Percentiles rank a stretch among this genome's conserved stretches.
These are phyloP conservation scores for Linum usitatissimum DNA, from an alignment of 345 rosid genomes.

Conservation along the genomic window DNA sequence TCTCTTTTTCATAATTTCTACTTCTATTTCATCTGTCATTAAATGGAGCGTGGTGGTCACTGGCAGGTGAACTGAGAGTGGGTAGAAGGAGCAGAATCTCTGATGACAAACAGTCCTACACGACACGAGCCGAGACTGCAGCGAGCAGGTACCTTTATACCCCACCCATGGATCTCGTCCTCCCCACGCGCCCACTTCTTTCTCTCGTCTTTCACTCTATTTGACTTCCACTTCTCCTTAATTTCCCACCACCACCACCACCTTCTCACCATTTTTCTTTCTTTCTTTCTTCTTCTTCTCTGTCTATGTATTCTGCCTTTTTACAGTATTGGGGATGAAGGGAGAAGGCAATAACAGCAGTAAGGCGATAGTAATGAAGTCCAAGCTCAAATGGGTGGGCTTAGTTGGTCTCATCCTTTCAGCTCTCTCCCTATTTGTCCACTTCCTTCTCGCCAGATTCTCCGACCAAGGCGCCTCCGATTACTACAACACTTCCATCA, in stretches of 20 bases:
- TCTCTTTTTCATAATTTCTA: too few species aligned
- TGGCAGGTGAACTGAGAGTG: too few species aligned
- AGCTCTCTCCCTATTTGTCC: constrained; percentile 56
- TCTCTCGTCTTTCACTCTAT: not conserved
- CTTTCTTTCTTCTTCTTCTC: constrained; percentile 1
- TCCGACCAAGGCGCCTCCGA: constrained; percentile 57
- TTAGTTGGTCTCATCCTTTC: constrained; percentile 68
- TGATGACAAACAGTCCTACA: not conserved
- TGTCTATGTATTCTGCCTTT: constrained; percentile 2
- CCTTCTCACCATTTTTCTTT: not conserved
- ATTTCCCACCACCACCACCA: not conserved
- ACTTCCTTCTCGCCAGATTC: constrained; percentile 79
- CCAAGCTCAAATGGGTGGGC: constrained; percentile 87
- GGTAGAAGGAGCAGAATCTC: too few species aligned
- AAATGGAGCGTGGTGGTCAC: too few species aligned
- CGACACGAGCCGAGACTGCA: not conserved
- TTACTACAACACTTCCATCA: constrained; percentile 54
- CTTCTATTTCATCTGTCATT: too few species aligned
- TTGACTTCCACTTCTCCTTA: constrained; percentile 13
- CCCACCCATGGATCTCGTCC: not conserved
- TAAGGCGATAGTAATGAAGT: constrained; percentile 36
- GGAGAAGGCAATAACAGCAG: constrained; percentile 50
- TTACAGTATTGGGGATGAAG: constrained; percentile 31
- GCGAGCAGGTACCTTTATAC: not conserved
- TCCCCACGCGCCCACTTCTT: not conserved